These are phyloP conservation scores for Globisporangium acanthophoron DNA, from an alignment of 352 stramenopile species.

Conservation along the genomic window DNA sequence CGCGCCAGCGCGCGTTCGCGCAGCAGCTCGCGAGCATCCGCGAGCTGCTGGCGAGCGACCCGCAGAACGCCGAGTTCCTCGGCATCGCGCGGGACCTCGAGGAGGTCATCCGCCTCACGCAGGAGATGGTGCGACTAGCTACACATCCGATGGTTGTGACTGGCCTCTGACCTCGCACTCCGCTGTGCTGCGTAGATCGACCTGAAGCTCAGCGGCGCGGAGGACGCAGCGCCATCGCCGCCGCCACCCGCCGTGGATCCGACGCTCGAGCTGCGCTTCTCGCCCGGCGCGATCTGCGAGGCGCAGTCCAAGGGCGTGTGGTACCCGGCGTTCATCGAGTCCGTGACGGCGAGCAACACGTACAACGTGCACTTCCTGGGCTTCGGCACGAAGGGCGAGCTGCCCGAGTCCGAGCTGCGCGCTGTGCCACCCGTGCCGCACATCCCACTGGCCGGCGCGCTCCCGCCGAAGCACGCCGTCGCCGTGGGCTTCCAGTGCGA, in stretches of 20 bases:
- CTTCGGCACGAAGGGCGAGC: constrained; percentile 56
- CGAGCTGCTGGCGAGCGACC: constrained; percentile 63
- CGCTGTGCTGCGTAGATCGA: constrained; percentile 14
- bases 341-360: constrained; percentile 39
- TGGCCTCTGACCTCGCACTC: too few species aligned
- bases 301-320: constrained; percentile 58
- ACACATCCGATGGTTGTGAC: not conserved
- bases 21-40: constrained; percentile 82
- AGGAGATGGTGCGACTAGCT: constrained; percentile 49
- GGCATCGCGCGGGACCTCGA: constrained; percentile 74
- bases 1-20: constrained; percentile 71
- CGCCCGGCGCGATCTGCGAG: constrained; percentile 46
- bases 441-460: constrained; percentile 20
- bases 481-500: constrained; percentile 52
- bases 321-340: constrained; percentile 64
- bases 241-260: not conserved
- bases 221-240: not conserved
- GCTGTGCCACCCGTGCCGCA: constrained; percentile 16
- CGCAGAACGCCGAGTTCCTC: constrained; percentile 68
- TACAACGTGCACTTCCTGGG: constrained; percentile 76
- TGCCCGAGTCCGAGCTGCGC: constrained; percentile 36
- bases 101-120: constrained; percentile 82
- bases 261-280: constrained; percentile 27
- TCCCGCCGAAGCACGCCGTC: constrained; percentile 38
- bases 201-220: constrained; percentile 11